phyloP scores from a whole-genome alignment of 176 grass and related monocot species.

The Eleusine coracana region DNA sequence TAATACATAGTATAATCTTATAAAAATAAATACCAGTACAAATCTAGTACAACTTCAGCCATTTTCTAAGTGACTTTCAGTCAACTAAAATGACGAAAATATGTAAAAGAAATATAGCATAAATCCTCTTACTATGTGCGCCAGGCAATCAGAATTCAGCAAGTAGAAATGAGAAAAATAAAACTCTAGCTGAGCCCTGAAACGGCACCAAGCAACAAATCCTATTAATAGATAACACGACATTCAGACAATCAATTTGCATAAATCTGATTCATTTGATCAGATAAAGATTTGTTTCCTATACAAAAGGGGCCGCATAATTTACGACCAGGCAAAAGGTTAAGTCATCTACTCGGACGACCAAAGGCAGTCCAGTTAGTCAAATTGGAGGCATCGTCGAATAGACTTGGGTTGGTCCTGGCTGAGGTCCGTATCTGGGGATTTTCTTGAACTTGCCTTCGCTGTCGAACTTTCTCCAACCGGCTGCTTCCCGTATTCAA shows the following conservation, averaged over 20 bases:
- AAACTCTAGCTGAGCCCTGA: neutral
- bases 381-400: conserved; percentile 68
- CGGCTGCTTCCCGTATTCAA: conserved; percentile 44
- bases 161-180: neutral
- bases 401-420: conserved; percentile 56
- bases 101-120: neutral
- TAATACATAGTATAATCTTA: too few relatives aligned
- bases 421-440: conserved; percentile 44
- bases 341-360: conserved; percentile 13
- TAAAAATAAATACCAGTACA: too few relatives aligned
- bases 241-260: neutral
- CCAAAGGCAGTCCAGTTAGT: conserved; percentile 23
- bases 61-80: too few relatives aligned
- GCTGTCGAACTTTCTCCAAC: conserved; percentile 9
- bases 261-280: neutral
- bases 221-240: neutral
- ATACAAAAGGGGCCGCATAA: conserved; percentile 43
- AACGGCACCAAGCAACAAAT: neutral
- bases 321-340: conserved; percentile 22
- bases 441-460: conserved; percentile 47
- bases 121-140: neutral
- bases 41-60: too few relatives aligned
- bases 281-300: conserved; percentile 26
- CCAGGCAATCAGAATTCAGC: neutral
- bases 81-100: too few relatives aligned